Evolutionary conservation across 2,329 filamentous ascomycete genomes (phyloP), one percentile per base, ranked within the genome.

Genomic region (Monilinia fructigena): DNA sequence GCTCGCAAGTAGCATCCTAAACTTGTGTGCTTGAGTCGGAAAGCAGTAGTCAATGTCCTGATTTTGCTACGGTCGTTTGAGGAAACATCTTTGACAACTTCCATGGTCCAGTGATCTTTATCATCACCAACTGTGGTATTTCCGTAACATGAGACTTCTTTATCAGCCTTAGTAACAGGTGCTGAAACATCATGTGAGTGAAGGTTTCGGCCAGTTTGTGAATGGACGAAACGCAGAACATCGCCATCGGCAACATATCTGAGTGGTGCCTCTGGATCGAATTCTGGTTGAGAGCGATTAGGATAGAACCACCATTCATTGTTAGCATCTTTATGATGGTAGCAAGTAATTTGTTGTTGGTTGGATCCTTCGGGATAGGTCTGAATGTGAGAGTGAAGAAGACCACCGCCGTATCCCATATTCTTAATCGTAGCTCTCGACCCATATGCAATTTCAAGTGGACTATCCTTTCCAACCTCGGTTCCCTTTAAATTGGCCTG

Each of bases 281-380:
- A 97, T 23, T 90, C 89, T 31, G 84, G 80, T 67, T 96, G 86
- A 64, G 83, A 80, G 70, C 96, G 91, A 81, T 94, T 97, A 35
- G 95, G 95, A 78, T 97, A 97, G 80, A 99, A 93, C 81, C 96
- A 97, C 95, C 95, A 99, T 78, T 99, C 95, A 78, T 99, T 99
- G 86, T 99, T 99, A 78, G 94, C 85, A 82, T 99, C 95, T 79
- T 99, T 99, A 84, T 99, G 95, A 80, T 99, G 95, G 80, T 99
- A 99, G 83, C 96, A 99, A 70, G 95, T 99, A 69, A 99, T 89
- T 78, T 99, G 95, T 79, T 99, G 96, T 80, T 99, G 95, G 63
- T 81, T 82, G 48, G 95, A 98, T 42, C 94, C 95, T 76, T 97
- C 93, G 0, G 94, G 94, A 77, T 92, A 98, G 11, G 93, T 97